A percentile compares a stretch with the other conserved stretches of the same genome.
These are phyloP conservation scores for Conringia planisiliqua DNA, from an alignment of 345 rosid genomes.

Conservation along the genomic window DNA sequence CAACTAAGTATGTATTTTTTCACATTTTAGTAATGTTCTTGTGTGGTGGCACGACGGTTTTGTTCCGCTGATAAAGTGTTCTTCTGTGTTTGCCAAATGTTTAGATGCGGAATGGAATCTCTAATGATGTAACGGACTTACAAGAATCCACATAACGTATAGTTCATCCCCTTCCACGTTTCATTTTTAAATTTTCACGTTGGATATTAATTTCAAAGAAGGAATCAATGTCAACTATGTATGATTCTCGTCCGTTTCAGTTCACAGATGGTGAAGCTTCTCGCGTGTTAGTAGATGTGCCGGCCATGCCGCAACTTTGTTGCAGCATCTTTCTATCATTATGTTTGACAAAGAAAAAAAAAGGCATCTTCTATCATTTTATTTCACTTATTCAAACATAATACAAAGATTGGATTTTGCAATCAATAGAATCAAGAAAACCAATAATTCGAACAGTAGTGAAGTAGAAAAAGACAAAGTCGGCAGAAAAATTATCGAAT, in stretches of 20 bases:
- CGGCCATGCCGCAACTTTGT: constrained; percentile 19
- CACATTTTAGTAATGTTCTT: not conserved
- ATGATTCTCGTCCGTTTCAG: not conserved
- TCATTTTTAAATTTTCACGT: too few relatives aligned
- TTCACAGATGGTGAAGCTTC: constrained; percentile 11
- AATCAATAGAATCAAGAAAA: not conserved
- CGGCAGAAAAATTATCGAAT: constrained; percentile 15
- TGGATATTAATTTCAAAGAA: not conserved
- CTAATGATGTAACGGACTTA: not conserved
- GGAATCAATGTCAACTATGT: not conserved
- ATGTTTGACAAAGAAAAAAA: too few relatives aligned
- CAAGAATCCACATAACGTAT: constrained; percentile 3
- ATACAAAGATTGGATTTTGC: not conserved
- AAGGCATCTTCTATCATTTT: not conserved
- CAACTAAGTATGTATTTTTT: not conserved
- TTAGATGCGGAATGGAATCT: not conserved
- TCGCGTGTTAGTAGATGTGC: constrained; percentile 18
- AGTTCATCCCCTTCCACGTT: not conserved
- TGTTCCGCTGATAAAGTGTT: not conserved
- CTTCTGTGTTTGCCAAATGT: not conserved
- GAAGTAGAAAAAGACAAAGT: constrained; percentile 22
- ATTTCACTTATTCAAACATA: not conserved
- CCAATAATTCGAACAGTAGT: constrained; percentile 17
- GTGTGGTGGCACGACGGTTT: not conserved
- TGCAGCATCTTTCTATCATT: constrained; percentile 12